A percentile compares a stretch with the other conserved stretches of the same genome.
Conservation (phyloP, 306 rosid genomes). For the Cucumis cinereus region DNA sequence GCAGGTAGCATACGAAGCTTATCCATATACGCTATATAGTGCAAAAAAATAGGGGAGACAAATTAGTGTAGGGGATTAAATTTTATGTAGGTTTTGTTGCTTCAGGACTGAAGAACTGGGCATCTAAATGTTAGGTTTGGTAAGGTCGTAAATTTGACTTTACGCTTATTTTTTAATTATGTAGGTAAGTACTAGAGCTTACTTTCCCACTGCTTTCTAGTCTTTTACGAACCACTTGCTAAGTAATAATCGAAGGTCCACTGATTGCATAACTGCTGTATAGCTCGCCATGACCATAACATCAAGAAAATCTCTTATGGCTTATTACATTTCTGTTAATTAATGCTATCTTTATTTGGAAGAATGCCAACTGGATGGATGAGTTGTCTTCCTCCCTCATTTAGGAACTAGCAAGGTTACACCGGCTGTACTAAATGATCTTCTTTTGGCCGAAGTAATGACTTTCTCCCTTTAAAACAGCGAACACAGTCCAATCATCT, state of each 20-base stretch:
- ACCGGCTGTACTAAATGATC: not conserved
- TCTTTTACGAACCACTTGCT: not conserved
- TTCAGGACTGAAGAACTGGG: not conserved
- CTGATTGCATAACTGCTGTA: not conserved
- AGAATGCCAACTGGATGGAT: not conserved
- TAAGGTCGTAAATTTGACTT: not conserved
- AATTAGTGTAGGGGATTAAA: not conserved
- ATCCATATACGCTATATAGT: not conserved
- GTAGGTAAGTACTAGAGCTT: not conserved
- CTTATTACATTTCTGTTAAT: not conserved
- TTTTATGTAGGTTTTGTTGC: not conserved
- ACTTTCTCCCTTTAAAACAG: conserved; percentile 27
- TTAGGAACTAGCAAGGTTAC: not conserved
- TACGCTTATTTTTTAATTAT: not conserved
- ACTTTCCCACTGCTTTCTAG: not conserved
- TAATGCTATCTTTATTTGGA: not conserved
- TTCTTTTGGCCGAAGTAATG: not conserved
- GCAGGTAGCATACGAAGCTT: conserved; percentile 27
- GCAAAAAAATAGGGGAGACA: not conserved
- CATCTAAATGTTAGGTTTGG: not conserved
- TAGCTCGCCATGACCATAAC: not conserved
- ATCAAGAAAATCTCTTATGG: not conserved
- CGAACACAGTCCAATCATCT: conserved; percentile 29
- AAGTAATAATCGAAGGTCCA: not conserved
- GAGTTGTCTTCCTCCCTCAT: not conserved